Conservation (phyloP, 2,329 filamentous ascomycete species). For the Sphaerulina vaccinii region DNA sequence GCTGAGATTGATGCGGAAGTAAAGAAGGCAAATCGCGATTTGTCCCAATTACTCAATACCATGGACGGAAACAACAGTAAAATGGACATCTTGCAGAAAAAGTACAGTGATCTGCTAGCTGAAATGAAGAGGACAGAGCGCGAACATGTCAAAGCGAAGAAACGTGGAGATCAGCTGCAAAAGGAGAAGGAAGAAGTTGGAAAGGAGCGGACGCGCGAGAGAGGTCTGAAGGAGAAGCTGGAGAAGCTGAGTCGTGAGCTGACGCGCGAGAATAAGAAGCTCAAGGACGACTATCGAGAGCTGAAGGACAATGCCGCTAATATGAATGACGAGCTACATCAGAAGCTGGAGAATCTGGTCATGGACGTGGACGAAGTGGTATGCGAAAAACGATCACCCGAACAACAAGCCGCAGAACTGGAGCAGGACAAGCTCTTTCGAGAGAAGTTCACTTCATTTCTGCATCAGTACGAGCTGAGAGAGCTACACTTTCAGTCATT, state of each 20-base stretch:
- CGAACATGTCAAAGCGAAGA: conserved; percentile 94
- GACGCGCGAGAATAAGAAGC: conserved; percentile 95
- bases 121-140: conserved; percentile 96
- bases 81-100: conserved; percentile 84
- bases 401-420: conserved; percentile 77
- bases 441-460: conserved; percentile 90
- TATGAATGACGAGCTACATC: conserved; percentile 79
- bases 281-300: conserved; percentile 89
- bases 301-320: conserved; percentile 82
- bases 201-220: conserved; percentile 85
- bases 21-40: conserved; percentile 87
- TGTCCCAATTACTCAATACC: conserved; percentile 77
- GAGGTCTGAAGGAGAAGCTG: conserved; percentile 89
- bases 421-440: conserved; percentile 80
- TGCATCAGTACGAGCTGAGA: conserved; percentile 94
- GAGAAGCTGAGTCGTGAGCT: conserved; percentile 94
- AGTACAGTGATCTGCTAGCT: conserved; percentile 84
- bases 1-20: conserved; percentile 95
- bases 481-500: conserved; percentile 92
- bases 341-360: conserved; percentile 76
- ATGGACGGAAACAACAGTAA: conserved; percentile 92
- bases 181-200: conserved; percentile 93
- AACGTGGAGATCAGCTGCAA: conserved; percentile 87
- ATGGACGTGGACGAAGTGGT: conserved; percentile 86
- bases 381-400: conserved; percentile 73